A percentile compares a stretch with the other conserved stretches of the same genome.
Evolutionary conservation across 345 rosid genomes (phyloP).

Genomic region (Cardiospermum halicacabum): DNA sequence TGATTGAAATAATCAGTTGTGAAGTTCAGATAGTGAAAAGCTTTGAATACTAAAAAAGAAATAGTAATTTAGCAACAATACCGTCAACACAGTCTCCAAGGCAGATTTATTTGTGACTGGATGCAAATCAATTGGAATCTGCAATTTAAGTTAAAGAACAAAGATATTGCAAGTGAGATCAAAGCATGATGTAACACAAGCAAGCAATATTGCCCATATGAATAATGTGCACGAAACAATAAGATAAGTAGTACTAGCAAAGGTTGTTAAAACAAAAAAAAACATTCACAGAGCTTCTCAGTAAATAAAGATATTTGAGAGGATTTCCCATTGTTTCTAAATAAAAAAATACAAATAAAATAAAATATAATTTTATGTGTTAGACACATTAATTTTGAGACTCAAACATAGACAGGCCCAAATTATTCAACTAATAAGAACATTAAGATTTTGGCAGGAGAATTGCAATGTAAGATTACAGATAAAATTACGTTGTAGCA

Average conservation of each 20-base stretch:
- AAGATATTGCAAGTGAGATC: conserved; percentile 6
- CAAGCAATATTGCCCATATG: background rate
- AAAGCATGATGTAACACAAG: conserved; percentile 9
- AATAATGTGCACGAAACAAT: background rate
- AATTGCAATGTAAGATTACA: background rate
- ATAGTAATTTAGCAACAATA: conserved; percentile 27
- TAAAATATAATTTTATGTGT: background rate
- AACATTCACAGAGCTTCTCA: background rate
- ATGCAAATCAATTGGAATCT: conserved; percentile 99
- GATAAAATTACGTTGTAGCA: background rate
- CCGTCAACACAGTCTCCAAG: conserved; percentile 98
- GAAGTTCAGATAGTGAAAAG: background rate
- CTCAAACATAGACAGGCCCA: background rate
- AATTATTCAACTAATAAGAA: background rate
- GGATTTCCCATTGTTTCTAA: background rate
- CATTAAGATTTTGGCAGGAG: background rate
- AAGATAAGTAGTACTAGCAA: background rate
- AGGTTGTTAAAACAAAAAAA: background rate
- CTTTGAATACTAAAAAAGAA: conserved; percentile 7
- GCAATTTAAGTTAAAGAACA: conserved; percentile 26
- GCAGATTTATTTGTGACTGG: conserved; percentile 89
- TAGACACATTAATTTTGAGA: background rate
- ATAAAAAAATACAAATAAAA: background rate
- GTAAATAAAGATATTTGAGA: background rate
- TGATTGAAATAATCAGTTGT: background rate